Evolutionary conservation across 192 early-diverging fungal genomes (phyloP), one percentile per base, ranked within the genome.

Genomic region (Linnemannia elongata): DNA sequence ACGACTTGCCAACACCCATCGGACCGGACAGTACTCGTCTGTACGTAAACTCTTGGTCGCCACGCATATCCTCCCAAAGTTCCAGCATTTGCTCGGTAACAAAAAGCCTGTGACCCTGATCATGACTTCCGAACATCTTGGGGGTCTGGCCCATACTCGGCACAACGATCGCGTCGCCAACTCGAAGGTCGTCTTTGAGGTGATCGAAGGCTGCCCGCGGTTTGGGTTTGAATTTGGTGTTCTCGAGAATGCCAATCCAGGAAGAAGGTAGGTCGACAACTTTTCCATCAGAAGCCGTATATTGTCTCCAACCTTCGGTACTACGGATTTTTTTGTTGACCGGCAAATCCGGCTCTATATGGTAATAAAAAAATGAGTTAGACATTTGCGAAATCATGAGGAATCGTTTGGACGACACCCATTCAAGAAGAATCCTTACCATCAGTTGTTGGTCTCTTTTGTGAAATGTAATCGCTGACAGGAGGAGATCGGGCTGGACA

Each of bases 1-100:
- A 82, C 27, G 75, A 77, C 63, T n/a, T n/a, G n/a, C n/a, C n/a
- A n/a, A n/a, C n/a, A n/a, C 82, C 82, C 78, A 66, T 75, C 47
- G 83, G 83, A 9, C 83, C 83, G 33, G 83, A 79, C 18, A 85
- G 83, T 49, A 85, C 77, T 71, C 74, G 69, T 85, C 77, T 72
- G 55, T 68, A 78, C 39, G 77, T 45, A 38, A 13, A 3, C 1
- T 72, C 30, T 45, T 77, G 13, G 39, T 84, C 77, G 42, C 69
- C 72, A 33, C 27, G 44, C 15, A 80, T 72, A 27, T 74, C 42
- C 12, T 80, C 24, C 83, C 83, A 85, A 45, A 79, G n/a, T n/a
- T n/a, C n/a, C n/a, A n/a, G n/a, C n/a, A n/a, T n/a, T n/a, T n/a
- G n/a, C n/a, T n/a, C n/a, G 15, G 83, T 85, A 72, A 85, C 72